Conservation (phyloP, 768 basidiomycete species). For the Termitomyces sp. region DNA sequence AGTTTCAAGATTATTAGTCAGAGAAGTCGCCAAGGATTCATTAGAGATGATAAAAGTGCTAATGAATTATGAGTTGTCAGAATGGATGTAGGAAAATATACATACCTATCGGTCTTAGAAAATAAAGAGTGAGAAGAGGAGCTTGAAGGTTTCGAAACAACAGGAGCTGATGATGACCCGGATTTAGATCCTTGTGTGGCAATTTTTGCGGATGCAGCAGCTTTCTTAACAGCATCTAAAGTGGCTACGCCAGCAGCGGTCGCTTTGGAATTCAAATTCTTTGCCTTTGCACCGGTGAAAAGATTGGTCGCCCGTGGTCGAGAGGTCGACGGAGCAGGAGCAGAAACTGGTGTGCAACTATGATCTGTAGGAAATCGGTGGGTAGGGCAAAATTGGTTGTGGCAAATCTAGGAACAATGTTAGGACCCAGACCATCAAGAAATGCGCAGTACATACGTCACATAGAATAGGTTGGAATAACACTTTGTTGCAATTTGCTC, state of each 20-base stretch:
- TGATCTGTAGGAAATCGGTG: constrained; percentile 83
- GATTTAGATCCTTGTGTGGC: constrained; percentile 17
- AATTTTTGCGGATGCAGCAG: constrained; percentile 24
- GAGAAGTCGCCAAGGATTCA: constrained; percentile 6
- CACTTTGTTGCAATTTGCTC: constrained; percentile 65
- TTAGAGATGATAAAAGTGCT: constrained; percentile 37
- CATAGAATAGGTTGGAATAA: constrained; percentile 75
- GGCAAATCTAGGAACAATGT: constrained; percentile 52
- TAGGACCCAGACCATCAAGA: constrained; percentile 1
- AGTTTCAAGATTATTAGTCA: constrained; percentile 8
- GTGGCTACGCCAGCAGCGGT: constrained; percentile 27
- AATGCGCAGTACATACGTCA: constrained; percentile 45
- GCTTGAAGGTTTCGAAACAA: constrained; percentile 15
- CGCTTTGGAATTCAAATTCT: constrained; percentile 36
- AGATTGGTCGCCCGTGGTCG: constrained; percentile 14
- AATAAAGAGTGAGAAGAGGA: constrained; percentile 29
- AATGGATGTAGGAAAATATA: constrained; percentile 22
- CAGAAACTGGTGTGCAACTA: constrained; percentile 36
- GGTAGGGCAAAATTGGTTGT: constrained; percentile 66
- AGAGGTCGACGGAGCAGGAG: constrained; percentile 19
- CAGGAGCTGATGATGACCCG: constrained; percentile 17
- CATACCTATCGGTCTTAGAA: constrained; percentile 66
- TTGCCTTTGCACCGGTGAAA: constrained; percentile 30
- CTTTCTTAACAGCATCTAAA: constrained; percentile 30
- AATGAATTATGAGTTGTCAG: constrained; percentile 63